Evolutionary conservation across 2,329 filamentous ascomycete species (phyloP).

Genomic region (Alternaria gaisen): DNA sequence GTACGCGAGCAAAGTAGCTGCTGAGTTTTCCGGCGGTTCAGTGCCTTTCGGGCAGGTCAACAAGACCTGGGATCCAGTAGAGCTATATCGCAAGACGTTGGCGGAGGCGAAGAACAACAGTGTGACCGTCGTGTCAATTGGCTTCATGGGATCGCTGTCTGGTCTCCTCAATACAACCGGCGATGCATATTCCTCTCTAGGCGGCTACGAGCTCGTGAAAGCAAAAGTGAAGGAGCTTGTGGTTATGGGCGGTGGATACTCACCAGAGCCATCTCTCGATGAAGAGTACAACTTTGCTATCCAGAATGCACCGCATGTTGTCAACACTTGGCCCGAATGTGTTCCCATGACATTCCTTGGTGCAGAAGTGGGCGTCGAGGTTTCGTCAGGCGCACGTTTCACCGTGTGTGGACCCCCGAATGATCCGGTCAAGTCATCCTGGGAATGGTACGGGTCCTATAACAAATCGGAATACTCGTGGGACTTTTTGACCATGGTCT

Average conservation of each 20-base stretch:
- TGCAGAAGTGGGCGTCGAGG: slow-evolving; percentile 54
- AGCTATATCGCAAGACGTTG: slow-evolving; percentile 57
- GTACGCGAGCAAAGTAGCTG: slow-evolving; percentile 58
- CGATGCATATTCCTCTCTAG: slow-evolving; percentile 53
- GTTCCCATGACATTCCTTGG: slow-evolving; percentile 54
- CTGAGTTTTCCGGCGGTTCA: slow-evolving; percentile 51
- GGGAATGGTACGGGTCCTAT: slow-evolving; percentile 37
- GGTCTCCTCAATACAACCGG: slow-evolving; percentile 57
- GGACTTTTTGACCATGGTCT: slow-evolving; percentile 37
- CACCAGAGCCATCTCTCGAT: slow-evolving; percentile 45
- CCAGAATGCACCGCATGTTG: slow-evolving; percentile 54
- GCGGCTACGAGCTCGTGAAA: slow-evolving; percentile 54
- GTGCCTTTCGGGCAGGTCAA: slow-evolving; percentile 49
- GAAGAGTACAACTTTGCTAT: slow-evolving; percentile 62
- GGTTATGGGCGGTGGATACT: slow-evolving; percentile 63
- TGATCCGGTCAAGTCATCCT: slow-evolving; percentile 32
- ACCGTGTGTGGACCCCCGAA: slow-evolving; percentile 30
- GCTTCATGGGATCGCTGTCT: slow-evolving; percentile 60
- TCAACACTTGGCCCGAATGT: slow-evolving; percentile 56
- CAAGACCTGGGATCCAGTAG: slow-evolving; percentile 50
- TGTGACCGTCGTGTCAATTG: slow-evolving; percentile 58
- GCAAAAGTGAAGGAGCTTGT: slow-evolving; percentile 61
- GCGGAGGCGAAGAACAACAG: slow-evolving; percentile 52
- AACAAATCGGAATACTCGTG: slow-evolving; percentile 30
- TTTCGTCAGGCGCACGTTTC: slow-evolving; percentile 53